Conservation (phyloP, 129 eudicot genomes). For the Flaveria trinervia region DNA sequence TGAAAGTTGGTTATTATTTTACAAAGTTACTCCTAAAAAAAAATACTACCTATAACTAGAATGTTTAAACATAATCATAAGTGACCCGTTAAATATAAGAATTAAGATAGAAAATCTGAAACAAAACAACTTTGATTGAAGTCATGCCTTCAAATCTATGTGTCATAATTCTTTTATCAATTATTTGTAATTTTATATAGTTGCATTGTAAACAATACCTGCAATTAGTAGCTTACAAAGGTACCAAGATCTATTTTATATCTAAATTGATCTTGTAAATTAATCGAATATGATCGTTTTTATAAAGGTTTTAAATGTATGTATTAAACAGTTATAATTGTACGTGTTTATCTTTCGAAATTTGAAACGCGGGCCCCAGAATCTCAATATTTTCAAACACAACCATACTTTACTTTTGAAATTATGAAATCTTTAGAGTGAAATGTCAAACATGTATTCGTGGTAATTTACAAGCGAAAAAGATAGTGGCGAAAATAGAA, state of each 20-base stretch:
- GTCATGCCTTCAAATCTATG: neutral
- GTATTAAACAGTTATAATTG: neutral
- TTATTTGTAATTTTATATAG: too few species aligned
- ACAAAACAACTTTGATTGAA: neutral
- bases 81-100: neutral
- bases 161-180: too few species aligned
- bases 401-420: neutral
- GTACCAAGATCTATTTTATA: neutral
- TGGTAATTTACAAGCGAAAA: constrained; percentile 13
- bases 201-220: too few species aligned
- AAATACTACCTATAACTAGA: neutral
- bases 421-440: neutral
- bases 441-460: neutral
- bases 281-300: too few species aligned
- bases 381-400: neutral
- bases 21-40: too few species aligned
- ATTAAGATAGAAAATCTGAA: neutral
- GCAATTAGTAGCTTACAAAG: neutral
- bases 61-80: neutral
- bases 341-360: neutral
- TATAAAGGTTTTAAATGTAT: neutral
- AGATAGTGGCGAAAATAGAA: neutral
- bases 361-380: neutral
- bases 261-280: too few species aligned
- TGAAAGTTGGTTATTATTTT: too few species aligned